These are phyloP conservation scores for Rubia yunnanensis DNA, from an alignment of 257 asterid genomes.

Conservation along the genomic window DNA sequence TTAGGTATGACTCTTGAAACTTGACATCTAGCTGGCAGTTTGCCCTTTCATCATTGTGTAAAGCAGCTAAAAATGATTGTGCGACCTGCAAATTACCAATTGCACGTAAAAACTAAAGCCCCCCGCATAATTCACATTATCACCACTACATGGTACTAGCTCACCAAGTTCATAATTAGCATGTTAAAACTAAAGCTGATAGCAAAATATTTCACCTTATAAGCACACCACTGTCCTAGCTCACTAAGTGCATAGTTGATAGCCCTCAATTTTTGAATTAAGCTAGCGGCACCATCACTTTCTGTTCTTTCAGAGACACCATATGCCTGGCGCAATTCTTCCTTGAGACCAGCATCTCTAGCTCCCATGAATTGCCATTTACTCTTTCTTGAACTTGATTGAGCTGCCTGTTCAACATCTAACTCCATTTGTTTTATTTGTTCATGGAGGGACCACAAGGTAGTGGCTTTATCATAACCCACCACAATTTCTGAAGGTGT, in stretches of 20 bases:
- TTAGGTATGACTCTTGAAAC: slow-evolving; percentile 90
- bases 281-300: slow-evolving; percentile 97
- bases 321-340: slow-evolving; percentile 84
- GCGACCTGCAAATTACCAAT: slow-evolving; percentile 61
- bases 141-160: background rate
- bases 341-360: slow-evolving; percentile 97
- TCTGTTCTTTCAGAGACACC: slow-evolving; percentile 99
- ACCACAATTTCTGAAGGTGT: slow-evolving; percentile 95
- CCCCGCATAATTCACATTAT: background rate
- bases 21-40: slow-evolving; percentile 92
- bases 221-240: slow-evolving; percentile 99
- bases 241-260: slow-evolving; percentile 96
- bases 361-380: slow-evolving; percentile 99
- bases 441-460: slow-evolving; percentile 94
- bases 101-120: no score
- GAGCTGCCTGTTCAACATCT: slow-evolving; percentile 90
- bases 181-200: background rate
- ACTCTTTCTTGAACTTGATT: slow-evolving; percentile 85
- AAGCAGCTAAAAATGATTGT: slow-evolving; percentile 69
- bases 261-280: slow-evolving; percentile 95
- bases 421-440: slow-evolving; percentile 91
- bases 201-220: slow-evolving; percentile 45
- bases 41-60: slow-evolving; percentile 96
- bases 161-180: background rate
- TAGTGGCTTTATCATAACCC: slow-evolving; percentile 91